Percentiles rank a stretch among this genome's conserved stretches.
phyloP scores from a whole-genome alignment of 1,284 basidiomycete genomes.

The Chondrostereum purpureum region DNA sequence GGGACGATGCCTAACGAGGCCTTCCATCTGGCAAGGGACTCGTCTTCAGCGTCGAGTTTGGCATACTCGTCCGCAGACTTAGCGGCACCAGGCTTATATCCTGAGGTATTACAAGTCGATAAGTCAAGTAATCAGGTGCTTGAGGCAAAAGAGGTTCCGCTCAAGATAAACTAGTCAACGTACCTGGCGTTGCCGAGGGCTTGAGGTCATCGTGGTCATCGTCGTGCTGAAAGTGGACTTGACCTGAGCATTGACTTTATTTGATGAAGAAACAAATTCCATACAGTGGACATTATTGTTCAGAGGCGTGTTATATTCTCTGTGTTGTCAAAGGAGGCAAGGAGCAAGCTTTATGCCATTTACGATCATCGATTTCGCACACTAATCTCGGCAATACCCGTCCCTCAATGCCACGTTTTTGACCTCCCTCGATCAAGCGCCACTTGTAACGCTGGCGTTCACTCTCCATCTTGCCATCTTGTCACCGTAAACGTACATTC shows the following conservation, averaged over 20 bases:
- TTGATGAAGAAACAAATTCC: not conserved
- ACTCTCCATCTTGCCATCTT: too few species aligned
- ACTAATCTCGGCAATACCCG: too few species aligned
- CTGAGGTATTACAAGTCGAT: constrained; percentile 28
- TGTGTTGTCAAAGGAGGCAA: too few species aligned
- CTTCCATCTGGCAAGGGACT: constrained; percentile 85
- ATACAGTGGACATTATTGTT: constrained; percentile 34
- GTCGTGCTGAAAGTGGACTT: constrained; percentile 31
- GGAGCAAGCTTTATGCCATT: too few species aligned
- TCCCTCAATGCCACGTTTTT: too few species aligned
- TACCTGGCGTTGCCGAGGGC: constrained; percentile 61
- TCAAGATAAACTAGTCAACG: constrained; percentile 9
- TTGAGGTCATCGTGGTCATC: constrained; percentile 62
- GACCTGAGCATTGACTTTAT: too few species aligned
- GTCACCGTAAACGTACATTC: too few species aligned
- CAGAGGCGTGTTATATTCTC: too few species aligned
- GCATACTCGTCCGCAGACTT: constrained; percentile 70
- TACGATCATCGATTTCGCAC: constrained; percentile 32
- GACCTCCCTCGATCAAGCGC: too few species aligned
- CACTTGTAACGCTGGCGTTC: too few species aligned
- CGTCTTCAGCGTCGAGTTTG: constrained; percentile 77
- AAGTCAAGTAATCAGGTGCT: constrained; percentile 10
- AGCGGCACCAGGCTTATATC: constrained; percentile 64
- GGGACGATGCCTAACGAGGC: constrained; percentile 79
- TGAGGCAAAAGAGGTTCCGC: constrained; percentile 13